These are phyloP conservation scores for Castanea sativa DNA, from an alignment of 306 rosid genomes.

Conservation along the genomic window DNA sequence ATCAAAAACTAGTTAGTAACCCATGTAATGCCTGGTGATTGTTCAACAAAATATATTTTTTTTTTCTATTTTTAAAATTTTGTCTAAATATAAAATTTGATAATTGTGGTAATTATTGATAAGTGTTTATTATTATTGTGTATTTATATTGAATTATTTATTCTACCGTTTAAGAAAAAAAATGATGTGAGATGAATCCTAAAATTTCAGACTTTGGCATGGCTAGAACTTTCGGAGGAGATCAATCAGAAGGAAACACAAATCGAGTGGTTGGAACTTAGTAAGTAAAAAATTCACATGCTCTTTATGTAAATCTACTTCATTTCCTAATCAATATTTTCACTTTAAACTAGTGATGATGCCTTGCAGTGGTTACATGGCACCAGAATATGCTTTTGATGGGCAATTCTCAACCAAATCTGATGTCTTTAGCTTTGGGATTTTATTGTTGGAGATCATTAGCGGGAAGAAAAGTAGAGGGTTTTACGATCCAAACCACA, in stretches of 20 bases:
- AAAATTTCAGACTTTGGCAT: slow-evolving; percentile 67
- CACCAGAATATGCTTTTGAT: slow-evolving; percentile 50
- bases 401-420: slow-evolving; percentile 57
- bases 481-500: slow-evolving; percentile 22
- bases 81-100: too few relatives aligned
- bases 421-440: slow-evolving; percentile 59
- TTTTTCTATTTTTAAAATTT: too few relatives aligned
- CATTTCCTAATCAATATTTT: neutral
- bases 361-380: slow-evolving; percentile 53
- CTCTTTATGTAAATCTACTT: too few relatives aligned
- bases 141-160: too few relatives aligned
- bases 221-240: slow-evolving; percentile 46
- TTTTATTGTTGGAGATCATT: slow-evolving; percentile 44
- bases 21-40: too few relatives aligned
- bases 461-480: slow-evolving; percentile 46
- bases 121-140: too few relatives aligned
- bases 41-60: too few relatives aligned
- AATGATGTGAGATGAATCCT: slow-evolving; percentile 51
- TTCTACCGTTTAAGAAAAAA: too few relatives aligned
- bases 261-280: slow-evolving; percentile 49
- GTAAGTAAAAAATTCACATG: slow-evolving; percentile 32
- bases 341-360: neutral
- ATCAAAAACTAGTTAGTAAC: too few relatives aligned
- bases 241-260: slow-evolving; percentile 39
- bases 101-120: too few relatives aligned